Percentiles rank a stretch among this genome's conserved stretches.
Conservation (phyloP, 108 stramenopile genomes). For the Nitzschia sp. region DNA sequence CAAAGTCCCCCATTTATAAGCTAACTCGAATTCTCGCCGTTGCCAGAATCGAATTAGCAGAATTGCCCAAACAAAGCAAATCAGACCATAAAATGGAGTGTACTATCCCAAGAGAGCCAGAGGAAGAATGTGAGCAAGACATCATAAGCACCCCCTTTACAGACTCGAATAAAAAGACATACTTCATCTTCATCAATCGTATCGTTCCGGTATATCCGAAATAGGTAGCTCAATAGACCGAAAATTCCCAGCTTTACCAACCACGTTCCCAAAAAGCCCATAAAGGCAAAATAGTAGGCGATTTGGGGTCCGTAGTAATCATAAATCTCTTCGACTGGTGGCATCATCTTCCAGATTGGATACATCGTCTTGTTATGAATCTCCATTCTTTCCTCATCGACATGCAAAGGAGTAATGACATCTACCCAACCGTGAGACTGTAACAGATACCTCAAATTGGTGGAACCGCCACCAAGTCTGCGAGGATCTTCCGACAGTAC, state of each 20-base stretch:
- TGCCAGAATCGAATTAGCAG: conserved; percentile 70
- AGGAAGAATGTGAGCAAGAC: conserved; percentile 47
- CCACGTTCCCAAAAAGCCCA: conserved; percentile 59
- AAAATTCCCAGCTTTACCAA: conserved; percentile 45
- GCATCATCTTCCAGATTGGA: conserved; percentile 33
- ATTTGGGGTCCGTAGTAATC: conserved; percentile 67
- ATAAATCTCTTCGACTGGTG: conserved; percentile 54
- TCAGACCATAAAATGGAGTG: conserved; percentile 66
- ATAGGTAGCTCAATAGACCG: conserved; percentile 40
- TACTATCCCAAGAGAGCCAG: conserved; percentile 37
- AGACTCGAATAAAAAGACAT: conserved; percentile 51
- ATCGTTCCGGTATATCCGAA: conserved; percentile 51
- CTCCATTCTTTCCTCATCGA: conserved; percentile 20
- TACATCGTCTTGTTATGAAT: conserved; percentile 44
- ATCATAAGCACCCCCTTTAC: conserved; percentile 63
- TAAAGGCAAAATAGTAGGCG: conserved; percentile 79
- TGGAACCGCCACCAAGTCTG: background rate
- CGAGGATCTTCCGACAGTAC: background rate
- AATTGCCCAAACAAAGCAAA: conserved; percentile 68
- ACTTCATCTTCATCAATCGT: conserved; percentile 61
- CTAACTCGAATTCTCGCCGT: conserved; percentile 49
- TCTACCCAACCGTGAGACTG: conserved; percentile 49
- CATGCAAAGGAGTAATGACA: conserved; percentile 50
- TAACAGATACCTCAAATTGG: conserved; percentile 28
- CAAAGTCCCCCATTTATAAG: conserved; percentile 63